A percentile compares a stretch with the other conserved stretches of the same genome.
Evolutionary conservation across 345 rosid genomes (phyloP).

Genomic region (Bretschneidera sinensis): DNA sequence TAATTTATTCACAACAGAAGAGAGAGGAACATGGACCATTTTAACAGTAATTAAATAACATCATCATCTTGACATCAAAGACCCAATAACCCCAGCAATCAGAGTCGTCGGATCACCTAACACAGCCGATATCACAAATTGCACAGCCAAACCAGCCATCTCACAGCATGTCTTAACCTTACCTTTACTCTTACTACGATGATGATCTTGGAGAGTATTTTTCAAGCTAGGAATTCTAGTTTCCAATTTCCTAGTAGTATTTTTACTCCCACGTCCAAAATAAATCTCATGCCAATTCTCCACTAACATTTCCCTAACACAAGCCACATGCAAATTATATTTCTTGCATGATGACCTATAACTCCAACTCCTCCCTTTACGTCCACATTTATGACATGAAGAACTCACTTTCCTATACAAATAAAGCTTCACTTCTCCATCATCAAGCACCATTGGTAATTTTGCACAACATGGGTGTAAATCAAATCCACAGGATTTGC

Average conservation of each 20-base stretch:
- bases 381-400: constrained; percentile 69
- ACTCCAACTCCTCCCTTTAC: constrained; percentile 92
- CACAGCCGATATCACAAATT: constrained; percentile 76
- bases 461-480: constrained; percentile 97
- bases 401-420: constrained; percentile 72
- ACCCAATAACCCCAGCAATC: constrained; percentile 78
- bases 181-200: constrained; percentile 38
- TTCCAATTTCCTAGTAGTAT: constrained; percentile 35
- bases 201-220: constrained; percentile 47
- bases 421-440: constrained; percentile 65
- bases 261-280: constrained; percentile 34
- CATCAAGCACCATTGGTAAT: constrained; percentile 71
- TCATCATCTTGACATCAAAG: constrained; percentile 43
- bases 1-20: no score
- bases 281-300: constrained; percentile 81
- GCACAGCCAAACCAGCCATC: constrained; percentile 76
- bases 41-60: no score
- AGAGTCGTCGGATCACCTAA: constrained; percentile 86
- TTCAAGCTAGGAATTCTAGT: constrained; percentile 50
- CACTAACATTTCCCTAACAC: constrained; percentile 81
- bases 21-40: no score
- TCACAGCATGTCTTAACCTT: constrained; percentile 68
- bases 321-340: constrained; percentile 85
- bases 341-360: constrained; percentile 83
- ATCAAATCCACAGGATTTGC: constrained; percentile 77